Evolutionary conservation across 2,329 filamentous ascomycete species (phyloP), one percentile per base, ranked within the genome.

Genomic region (Colletotrichum sp.): DNA sequence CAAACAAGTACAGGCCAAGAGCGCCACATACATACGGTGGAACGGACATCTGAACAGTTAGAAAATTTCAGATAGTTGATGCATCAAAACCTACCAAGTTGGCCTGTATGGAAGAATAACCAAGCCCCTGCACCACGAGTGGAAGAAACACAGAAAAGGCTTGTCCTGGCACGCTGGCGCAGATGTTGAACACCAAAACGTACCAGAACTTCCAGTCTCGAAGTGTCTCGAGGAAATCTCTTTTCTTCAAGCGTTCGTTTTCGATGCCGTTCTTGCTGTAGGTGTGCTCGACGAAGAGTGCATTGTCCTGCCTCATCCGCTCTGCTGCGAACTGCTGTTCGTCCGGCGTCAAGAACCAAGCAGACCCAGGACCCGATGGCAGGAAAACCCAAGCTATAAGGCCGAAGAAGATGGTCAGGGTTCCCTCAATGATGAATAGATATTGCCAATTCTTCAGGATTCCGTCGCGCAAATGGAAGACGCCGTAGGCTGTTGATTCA

Each of bases 361-460:
- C 85, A 5, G 81, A 81, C 0, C 81, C 79, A 0, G 85, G 85
- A 2, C 82, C 83, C 3, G 78, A 75, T 0, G 86, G 86, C 1
- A 88, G 80, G 78, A 84, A 85, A 74, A 84, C 79, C 64, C 85
- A 82, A 2, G 85, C 83, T 2, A 85, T 78, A 7, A 85, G n/a
- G 0, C 83, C 85, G 15, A 86, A 80, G 15, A 83, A 16, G 1
- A 86, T 74, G 1, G 87, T 88, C 10, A 84, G 78, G 2, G 77
- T 66, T 1, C 86, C 87, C 76, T 89, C 86, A 12, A 87, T 84
- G 62, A 89, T 79, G 74, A 88, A 88, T 2, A 88, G 83, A 48
- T 87, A 84, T 72, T 87, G 84, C 86, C 86, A 88, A 66, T 81
- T 79, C 8, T 83, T 81, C 2, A 86, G 71, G 0, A 78, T 74